Conservation (phyloP, 768 basidiomycete species). For the Cystofilobasidium macerans region DNA sequence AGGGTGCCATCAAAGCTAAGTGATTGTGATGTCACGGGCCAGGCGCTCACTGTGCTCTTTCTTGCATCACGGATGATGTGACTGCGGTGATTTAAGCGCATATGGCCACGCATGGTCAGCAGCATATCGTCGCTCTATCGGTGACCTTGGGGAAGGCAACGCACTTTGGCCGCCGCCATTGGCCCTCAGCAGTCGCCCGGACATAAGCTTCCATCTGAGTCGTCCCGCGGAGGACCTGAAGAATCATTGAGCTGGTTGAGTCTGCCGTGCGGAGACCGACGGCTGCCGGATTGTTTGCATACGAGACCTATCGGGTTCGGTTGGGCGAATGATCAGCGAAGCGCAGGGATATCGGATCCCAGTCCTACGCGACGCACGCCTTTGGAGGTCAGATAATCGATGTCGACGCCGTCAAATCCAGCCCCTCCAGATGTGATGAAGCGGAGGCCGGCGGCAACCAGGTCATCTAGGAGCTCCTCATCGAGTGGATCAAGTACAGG, state of each 20-base stretch:
- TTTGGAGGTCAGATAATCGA: conserved; percentile 34
- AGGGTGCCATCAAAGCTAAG: background rate
- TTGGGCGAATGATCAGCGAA: no score
- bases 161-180: conserved; percentile 22
- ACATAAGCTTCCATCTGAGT: conserved; percentile 6
- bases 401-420: conserved; percentile 38
- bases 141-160: background rate
- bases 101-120: no score
- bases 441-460: conserved; percentile 24
- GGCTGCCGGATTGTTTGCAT: conserved; percentile 30
- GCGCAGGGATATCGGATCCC: no score
- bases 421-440: conserved; percentile 33
- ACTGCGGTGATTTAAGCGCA: background rate
- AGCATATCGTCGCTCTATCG: conserved; percentile 23
- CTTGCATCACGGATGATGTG: conserved; percentile 30
- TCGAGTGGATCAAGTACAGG: conserved; percentile 15
- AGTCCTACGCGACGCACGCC: conserved; percentile 19
- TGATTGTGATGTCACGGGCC: conserved; percentile 25
- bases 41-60: background rate
- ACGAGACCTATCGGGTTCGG: no score
- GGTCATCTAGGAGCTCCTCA: conserved; percentile 24
- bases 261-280: conserved; percentile 33
- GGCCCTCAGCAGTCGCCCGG: background rate
- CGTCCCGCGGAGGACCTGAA: conserved; percentile 28
- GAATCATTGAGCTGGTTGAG: conserved; percentile 28